phyloP scores from a whole-genome alignment of 2,329 filamentous ascomycete genomes.

The Trichoderma breve region DNA sequence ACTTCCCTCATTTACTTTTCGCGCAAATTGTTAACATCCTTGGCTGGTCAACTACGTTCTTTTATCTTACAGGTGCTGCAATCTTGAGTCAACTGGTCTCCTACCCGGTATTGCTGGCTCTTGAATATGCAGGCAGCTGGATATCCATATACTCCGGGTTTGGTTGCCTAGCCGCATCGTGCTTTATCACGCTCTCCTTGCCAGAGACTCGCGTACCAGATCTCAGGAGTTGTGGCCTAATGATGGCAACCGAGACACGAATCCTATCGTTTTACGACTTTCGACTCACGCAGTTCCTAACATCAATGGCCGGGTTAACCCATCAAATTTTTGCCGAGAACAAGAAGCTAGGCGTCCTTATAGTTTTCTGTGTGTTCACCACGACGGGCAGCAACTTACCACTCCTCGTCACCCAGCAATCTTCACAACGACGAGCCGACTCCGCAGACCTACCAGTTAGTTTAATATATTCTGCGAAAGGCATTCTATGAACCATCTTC shows the following conservation, averaged over 20 bases:
- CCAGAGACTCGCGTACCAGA: background rate
- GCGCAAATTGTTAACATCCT: background rate
- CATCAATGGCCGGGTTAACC: background rate
- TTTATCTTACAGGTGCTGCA: background rate
- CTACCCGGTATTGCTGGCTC: background rate
- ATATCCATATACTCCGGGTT: slow-evolving; percentile 9
- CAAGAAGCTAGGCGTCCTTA: slow-evolving; percentile 6
- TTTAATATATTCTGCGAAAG: background rate
- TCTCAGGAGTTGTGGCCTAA: background rate
- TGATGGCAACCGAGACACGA: background rate
- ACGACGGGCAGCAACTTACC: slow-evolving; percentile 4
- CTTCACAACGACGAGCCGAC: background rate
- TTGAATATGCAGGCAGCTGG: background rate
- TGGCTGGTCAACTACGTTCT: slow-evolving; percentile 3
- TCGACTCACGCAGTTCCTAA: background rate
- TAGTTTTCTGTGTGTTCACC: background rate
- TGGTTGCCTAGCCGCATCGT: background rate
- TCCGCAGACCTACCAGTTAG: background rate
- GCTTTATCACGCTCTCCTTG: background rate
- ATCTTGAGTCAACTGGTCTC: background rate
- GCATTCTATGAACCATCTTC: background rate
- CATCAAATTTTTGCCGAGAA: background rate
- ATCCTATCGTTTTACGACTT: background rate
- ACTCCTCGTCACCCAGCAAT: background rate
- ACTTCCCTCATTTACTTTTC: background rate